A percentile compares a stretch with the other conserved stretches of the same genome.
These are phyloP conservation scores for Orbilia javanica DNA, from an alignment of 2,329 filamentous ascomycete species.

Conservation along the genomic window DNA sequence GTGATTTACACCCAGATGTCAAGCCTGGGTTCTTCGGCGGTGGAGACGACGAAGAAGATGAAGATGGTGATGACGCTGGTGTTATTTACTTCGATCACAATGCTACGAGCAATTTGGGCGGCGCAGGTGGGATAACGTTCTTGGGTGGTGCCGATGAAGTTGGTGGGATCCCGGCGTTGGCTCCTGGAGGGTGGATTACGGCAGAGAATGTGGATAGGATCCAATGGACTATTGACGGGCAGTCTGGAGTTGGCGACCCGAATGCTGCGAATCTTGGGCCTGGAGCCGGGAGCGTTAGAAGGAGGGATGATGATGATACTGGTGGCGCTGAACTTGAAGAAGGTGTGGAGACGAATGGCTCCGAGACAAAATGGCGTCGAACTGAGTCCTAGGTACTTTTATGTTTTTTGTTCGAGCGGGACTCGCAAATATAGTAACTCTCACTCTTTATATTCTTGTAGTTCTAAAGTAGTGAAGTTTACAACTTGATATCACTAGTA, in stretches of 20 bases:
- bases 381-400: constrained; percentile 26
- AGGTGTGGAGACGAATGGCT: constrained; percentile 22
- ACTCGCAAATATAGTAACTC: not conserved
- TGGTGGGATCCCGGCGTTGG: constrained; percentile 54
- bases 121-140: constrained; percentile 36
- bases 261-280: constrained; percentile 43
- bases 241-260: constrained; percentile 47
- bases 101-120: not conserved
- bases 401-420: not conserved
- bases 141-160: constrained; percentile 56
- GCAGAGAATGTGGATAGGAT: constrained; percentile 57
- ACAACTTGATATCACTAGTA: not conserved
- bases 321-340: constrained; percentile 8
- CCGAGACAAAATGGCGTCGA: constrained; percentile 46
- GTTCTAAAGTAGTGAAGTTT: not conserved
- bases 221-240: constrained; percentile 51
- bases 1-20: constrained; percentile 45
- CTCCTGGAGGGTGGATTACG: constrained; percentile 56
- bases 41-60: constrained; percentile 21
- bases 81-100: constrained; percentile 54
- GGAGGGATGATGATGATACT: constrained; percentile 36
- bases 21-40: constrained; percentile 53
- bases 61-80: constrained; percentile 27
- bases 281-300: constrained; percentile 42
- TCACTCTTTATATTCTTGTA: not conserved